These are phyloP conservation scores for Candida freyschussii DNA, from an alignment of 1,139 yeast species.

Conservation along the genomic window DNA sequence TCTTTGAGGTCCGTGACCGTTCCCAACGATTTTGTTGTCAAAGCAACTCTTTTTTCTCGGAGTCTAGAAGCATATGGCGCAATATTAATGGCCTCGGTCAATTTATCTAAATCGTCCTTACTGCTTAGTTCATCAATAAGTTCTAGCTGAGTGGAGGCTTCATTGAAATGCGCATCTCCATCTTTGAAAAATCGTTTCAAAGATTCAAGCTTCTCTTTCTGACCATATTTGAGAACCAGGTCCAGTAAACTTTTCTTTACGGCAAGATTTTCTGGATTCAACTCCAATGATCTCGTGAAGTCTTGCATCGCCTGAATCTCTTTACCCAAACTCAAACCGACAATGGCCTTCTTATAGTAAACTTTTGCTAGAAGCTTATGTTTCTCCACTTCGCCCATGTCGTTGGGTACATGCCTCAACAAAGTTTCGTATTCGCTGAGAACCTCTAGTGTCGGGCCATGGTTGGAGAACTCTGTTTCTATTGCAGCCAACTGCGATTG, in stretches of 20 bases:
- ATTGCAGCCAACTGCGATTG: constrained; percentile 8
- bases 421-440: constrained; percentile 18
- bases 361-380: constrained; percentile 29
- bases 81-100: constrained; percentile 22
- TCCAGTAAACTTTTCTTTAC: constrained; percentile 43
- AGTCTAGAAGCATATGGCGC: constrained; percentile 28
- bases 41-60: constrained; percentile 27
- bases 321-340: constrained; percentile 46
- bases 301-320: constrained; percentile 45
- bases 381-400: constrained; percentile 2
- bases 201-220: constrained; percentile 28
- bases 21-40: constrained; percentile 26
- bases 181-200: constrained; percentile 2
- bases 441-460: constrained; percentile 20
- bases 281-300: constrained; percentile 38
- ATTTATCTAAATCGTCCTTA: constrained; percentile 14
- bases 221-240: constrained; percentile 43
- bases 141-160: constrained; percentile 8
- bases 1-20: constrained; percentile 2
- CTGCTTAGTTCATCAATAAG: constrained; percentile 16
- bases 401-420: constrained; percentile 9
- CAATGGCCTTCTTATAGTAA: constrained; percentile 49
- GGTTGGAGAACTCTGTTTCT: constrained; percentile 9
- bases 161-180: constrained; percentile 7
- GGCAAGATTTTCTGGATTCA: constrained; percentile 35